phyloP scores from a whole-genome alignment of 129 eudicot genomes.

The Lactuca sativa region DNA sequence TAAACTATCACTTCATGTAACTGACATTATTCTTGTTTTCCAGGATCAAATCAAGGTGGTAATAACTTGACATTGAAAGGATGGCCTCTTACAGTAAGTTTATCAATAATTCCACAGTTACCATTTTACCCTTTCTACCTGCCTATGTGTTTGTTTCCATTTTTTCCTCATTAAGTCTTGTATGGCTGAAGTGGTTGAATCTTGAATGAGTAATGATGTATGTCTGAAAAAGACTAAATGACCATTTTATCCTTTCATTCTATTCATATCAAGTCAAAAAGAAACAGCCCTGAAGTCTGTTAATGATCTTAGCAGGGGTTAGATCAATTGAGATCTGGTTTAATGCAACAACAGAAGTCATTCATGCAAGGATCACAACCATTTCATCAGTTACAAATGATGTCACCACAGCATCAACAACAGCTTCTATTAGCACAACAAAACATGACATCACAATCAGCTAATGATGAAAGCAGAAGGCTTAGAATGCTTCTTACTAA shows the following conservation, averaged over 20 bases:
- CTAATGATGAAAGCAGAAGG: conserved; percentile 88
- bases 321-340: conserved; percentile 79
- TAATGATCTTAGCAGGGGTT: conserved; percentile 51
- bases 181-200: no score
- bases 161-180: no score
- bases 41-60: conserved; percentile 96
- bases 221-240: neutral
- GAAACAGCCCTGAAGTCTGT: no score
- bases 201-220: no score
- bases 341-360: conserved; percentile 92
- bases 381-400: conserved; percentile 87
- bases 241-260: neutral
- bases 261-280: no score
- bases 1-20: conserved; percentile 9
- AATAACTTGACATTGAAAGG: conserved; percentile 94
- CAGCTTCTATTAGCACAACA: conserved; percentile 94
- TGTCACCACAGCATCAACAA: conserved; percentile 94
- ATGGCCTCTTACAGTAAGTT: conserved; percentile 97
- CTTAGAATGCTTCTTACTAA: conserved; percentile 79
- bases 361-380: conserved; percentile 92
- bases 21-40: conserved; percentile 13
- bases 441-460: conserved; percentile 78
- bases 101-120: neutral
- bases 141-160: no score
- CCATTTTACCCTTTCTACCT: neutral